phyloP scores from a whole-genome alignment of 768 basidiomycete species.

The Rhodotorula graminis region DNA sequence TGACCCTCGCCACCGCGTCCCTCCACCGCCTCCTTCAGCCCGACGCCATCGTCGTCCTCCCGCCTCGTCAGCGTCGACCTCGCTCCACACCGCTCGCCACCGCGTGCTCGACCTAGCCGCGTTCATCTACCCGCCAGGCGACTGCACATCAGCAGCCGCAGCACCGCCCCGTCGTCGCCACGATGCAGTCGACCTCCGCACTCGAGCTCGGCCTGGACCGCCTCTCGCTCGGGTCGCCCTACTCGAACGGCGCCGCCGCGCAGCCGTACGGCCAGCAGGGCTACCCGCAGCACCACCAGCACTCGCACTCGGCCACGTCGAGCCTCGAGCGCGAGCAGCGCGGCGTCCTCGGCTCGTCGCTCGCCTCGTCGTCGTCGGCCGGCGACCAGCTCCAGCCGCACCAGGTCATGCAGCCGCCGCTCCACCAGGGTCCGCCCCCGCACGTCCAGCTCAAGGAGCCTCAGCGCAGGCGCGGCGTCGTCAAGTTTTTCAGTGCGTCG shows the following conservation, averaged over 20 bases:
- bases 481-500: conserved; percentile 36
- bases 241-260: background rate
- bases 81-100: background rate
- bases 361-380: background rate
- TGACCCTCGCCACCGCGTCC: background rate
- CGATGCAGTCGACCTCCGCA: background rate
- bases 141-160: background rate
- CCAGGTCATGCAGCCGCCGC: conserved; percentile 33
- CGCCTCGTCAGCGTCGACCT: background rate
- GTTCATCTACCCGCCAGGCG: background rate
- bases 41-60: background rate
- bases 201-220: conserved; percentile 13
- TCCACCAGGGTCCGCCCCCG: conserved; percentile 32
- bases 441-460: conserved; percentile 31
- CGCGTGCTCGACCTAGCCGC: background rate
- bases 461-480: conserved; percentile 33
- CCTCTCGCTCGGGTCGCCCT: conserved; percentile 13
- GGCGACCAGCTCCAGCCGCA: conserved; percentile 19
- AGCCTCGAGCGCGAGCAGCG: background rate
- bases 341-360: background rate
- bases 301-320: background rate
- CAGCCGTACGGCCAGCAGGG: background rate
- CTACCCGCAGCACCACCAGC: background rate
- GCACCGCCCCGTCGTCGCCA: background rate
- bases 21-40: background rate